Conservation (phyloP, 805 yeast genomes). For the Kuraishia molischiana region DNA sequence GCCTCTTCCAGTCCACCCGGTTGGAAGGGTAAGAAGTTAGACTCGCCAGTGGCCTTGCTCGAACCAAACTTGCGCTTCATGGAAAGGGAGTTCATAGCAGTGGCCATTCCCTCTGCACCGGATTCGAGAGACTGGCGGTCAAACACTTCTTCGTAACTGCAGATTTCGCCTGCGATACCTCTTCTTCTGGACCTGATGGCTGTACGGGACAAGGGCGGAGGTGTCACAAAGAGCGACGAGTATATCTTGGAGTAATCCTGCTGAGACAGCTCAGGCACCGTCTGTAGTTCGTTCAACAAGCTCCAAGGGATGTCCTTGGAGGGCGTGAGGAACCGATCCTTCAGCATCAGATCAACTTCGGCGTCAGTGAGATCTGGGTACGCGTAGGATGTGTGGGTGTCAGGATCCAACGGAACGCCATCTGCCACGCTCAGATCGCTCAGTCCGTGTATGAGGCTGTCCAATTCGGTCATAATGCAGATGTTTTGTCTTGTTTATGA, state of each 20-base stretch:
- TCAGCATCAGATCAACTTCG: conserved; percentile 14
- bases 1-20: conserved; percentile 66
- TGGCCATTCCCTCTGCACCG: conserved; percentile 25
- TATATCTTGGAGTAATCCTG: conserved; percentile 22
- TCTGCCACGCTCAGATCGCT: not conserved
- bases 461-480: not conserved
- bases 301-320: conserved; percentile 56
- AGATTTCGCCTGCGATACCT: conserved; percentile 70
- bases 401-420: conserved; percentile 10
- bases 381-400: conserved; percentile 6
- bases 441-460: not conserved
- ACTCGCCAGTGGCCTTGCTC: conserved; percentile 55
- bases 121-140: conserved; percentile 23
- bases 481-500: too few relatives aligned
- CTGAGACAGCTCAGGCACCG: conserved; percentile 28
- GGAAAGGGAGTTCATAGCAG: conserved; percentile 64
- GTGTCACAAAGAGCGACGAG: conserved; percentile 42
- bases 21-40: conserved; percentile 75
- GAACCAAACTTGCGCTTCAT: conserved; percentile 58
- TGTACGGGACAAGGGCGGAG: conserved; percentile 55
- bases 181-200: conserved; percentile 56
- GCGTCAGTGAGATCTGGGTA: conserved; percentile 5
- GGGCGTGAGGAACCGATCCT: conserved; percentile 48
- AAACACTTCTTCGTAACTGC: conserved; percentile 51
- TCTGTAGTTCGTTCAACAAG: conserved; percentile 60